phyloP scores from a whole-genome alignment of 2,329 filamentous ascomycete genomes.

The Exophiala spinifera region DNA sequence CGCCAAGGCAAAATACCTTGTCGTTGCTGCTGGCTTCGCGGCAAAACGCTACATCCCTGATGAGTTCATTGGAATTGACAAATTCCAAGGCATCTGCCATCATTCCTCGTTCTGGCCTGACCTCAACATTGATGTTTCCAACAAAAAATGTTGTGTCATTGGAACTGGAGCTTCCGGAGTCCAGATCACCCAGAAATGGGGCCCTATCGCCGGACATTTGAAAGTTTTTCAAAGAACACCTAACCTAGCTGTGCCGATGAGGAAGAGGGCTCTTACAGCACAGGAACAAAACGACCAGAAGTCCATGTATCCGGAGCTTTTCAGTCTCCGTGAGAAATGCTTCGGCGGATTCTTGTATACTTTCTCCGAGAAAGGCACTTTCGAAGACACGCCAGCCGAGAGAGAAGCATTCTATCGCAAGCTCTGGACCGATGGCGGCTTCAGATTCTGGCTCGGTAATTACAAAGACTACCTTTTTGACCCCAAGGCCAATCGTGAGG shows the following conservation, averaged over 20 bases:
- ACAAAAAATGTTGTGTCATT: conserved; percentile 60
- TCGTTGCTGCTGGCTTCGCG: conserved; percentile 51
- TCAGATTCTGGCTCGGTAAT: conserved; percentile 53
- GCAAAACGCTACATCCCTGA: conserved; percentile 58
- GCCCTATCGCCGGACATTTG: conserved; percentile 51
- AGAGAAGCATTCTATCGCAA: conserved; percentile 49
- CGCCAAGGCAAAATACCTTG: conserved; percentile 44
- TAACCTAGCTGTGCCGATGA: conserved; percentile 63
- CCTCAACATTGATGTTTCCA: conserved; percentile 52
- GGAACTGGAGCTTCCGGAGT: conserved; percentile 65
- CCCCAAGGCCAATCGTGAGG: conserved; percentile 49
- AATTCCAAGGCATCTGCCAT: conserved; percentile 58
- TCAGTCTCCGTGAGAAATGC: conserved; percentile 32
- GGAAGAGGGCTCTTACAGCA: conserved; percentile 45
- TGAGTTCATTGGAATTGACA: conserved; percentile 51
- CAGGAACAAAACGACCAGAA: conserved; percentile 54
- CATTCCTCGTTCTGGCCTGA: conserved; percentile 61
- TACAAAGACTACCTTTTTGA: conserved; percentile 55
- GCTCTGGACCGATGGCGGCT: conserved; percentile 55
- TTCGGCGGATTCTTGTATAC: conserved; percentile 52
- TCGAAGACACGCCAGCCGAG: conserved; percentile 40
- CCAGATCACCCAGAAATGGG: conserved; percentile 62
- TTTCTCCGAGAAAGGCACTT: conserved; percentile 55
- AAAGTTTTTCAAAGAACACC: conserved; percentile 61
- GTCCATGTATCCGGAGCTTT: conserved; percentile 21